phyloP scores from a whole-genome alignment of 2,329 filamentous ascomycete species.

The Stagonosporopsis chrysanthemi region DNA sequence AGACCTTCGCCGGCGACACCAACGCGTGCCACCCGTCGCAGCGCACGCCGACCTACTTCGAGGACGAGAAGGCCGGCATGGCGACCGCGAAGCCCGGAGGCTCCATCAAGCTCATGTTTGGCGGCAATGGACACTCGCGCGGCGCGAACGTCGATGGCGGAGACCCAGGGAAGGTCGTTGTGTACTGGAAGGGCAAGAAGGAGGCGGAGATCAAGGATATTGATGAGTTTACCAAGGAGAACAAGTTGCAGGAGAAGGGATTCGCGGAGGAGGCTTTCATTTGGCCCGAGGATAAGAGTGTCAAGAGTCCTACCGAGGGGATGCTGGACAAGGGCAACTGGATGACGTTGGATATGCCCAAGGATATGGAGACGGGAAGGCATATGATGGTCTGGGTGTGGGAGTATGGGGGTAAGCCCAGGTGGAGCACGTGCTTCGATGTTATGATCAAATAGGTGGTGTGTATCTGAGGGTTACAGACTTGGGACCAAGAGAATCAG shows the following conservation, averaged over 20 bases:
- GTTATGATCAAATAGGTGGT: conserved; percentile 27
- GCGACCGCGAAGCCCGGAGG: conserved; percentile 24
- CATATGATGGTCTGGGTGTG: conserved; percentile 44
- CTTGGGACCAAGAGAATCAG: too few species aligned
- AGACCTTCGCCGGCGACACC: conserved; percentile 10
- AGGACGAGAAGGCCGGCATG: conserved; percentile 29
- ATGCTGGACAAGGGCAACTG: conserved; percentile 40
- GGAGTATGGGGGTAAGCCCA: conserved; percentile 25
- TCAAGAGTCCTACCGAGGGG: conserved; percentile 25
- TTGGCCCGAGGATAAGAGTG: conserved; percentile 25
- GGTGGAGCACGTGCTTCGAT: conserved; percentile 38
- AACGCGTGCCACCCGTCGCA: conserved; percentile 30
- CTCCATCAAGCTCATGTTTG: conserved; percentile 34
- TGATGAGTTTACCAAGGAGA: conserved; percentile 28
- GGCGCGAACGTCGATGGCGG: conserved; percentile 30
- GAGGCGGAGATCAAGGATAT: conserved; percentile 34
- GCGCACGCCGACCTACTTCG: conserved; percentile 22
- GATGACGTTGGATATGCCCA: conserved; percentile 32
- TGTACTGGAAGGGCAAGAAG: conserved; percentile 29
- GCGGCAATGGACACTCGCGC: conserved; percentile 38
- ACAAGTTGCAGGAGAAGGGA: conserved; percentile 27
- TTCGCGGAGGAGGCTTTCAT: conserved; percentile 35
- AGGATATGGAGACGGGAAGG: conserved; percentile 33
- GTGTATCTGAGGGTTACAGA: too few species aligned
- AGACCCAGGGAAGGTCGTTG: conserved; percentile 17